A percentile compares a stretch with the other conserved stretches of the same genome.
These are phyloP conservation scores for Phoma sp. DNA, from an alignment of 2,329 filamentous ascomycete genomes.

Conservation along the genomic window DNA sequence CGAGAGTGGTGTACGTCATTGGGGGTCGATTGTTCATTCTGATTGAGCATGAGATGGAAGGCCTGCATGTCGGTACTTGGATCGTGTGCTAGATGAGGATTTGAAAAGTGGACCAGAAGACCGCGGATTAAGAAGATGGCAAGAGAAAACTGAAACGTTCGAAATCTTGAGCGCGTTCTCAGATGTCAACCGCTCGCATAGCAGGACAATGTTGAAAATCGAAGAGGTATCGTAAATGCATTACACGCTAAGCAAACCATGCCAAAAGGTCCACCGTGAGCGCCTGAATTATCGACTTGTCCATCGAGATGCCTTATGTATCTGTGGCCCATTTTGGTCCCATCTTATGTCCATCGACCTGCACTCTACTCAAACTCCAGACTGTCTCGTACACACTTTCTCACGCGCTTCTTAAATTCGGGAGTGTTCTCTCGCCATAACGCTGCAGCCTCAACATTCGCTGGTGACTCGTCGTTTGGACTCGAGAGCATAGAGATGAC, in stretches of 20 bases:
- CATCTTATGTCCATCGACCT: not conserved
- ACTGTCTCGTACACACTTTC: slow-evolving; percentile 73
- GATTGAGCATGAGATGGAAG: not conserved
- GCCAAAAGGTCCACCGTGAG: slow-evolving; percentile 7
- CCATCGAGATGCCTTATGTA: not conserved
- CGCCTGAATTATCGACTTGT: slow-evolving; percentile 11
- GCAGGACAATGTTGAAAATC: not conserved
- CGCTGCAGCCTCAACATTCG: slow-evolving; percentile 94
- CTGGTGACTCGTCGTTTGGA: slow-evolving; percentile 95
- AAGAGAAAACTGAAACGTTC: too few relatives aligned
- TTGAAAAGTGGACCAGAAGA: too few relatives aligned
- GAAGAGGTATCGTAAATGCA: slow-evolving; percentile 11
- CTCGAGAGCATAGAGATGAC: slow-evolving; percentile 99
- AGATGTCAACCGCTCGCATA: not conserved
- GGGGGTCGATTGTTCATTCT: not conserved
- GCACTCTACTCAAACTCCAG: slow-evolving; percentile 42
- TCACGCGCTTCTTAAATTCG: slow-evolving; percentile 87
- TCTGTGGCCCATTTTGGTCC: not conserved
- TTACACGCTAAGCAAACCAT: slow-evolving; percentile 16
- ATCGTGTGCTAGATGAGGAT: not conserved
- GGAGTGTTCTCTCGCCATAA: slow-evolving; percentile 87
- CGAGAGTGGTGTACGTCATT: too few relatives aligned
- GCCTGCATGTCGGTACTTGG: not conserved
- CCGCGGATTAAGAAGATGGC: too few relatives aligned
- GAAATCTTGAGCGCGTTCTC: too few relatives aligned